These are phyloP conservation scores for Pseudogymnoascus sp. DNA, from an alignment of 2,329 filamentous ascomycete genomes.

Conservation along the genomic window DNA sequence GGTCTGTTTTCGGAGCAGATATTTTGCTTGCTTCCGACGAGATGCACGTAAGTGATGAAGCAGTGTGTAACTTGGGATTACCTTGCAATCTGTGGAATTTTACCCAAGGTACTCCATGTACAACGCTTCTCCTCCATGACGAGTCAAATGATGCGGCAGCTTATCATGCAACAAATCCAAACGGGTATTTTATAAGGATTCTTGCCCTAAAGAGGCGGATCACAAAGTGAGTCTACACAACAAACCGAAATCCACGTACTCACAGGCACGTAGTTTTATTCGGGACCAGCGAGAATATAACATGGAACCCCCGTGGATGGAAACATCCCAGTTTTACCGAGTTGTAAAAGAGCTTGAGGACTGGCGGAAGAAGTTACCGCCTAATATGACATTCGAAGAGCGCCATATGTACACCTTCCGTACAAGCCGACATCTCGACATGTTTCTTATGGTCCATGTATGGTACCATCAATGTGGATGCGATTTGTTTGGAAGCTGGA, in stretches of 20 bases:
- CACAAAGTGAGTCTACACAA: conserved; percentile 6
- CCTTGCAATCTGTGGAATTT: conserved; percentile 13
- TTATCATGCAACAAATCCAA: conserved; percentile 8
- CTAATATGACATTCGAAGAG: conserved; percentile 7
- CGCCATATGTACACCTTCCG: conserved; percentile 10
- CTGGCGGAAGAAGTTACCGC: conserved; percentile 1
- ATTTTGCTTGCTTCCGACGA: conserved; percentile 11
- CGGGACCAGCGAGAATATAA: neutral
- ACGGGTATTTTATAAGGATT: conserved; percentile 9
- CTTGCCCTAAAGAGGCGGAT: conserved; percentile 7
- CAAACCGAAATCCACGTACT: neutral
- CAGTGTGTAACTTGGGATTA: neutral
- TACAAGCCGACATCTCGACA: conserved; percentile 8
- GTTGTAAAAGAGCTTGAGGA: conserved; percentile 10
- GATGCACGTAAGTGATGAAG: conserved; percentile 6
- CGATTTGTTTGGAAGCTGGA: conserved; percentile 5
- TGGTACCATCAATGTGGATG: conserved; percentile 10
- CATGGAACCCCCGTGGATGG: neutral
- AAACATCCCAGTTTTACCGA: neutral
- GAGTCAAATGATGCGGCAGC: conserved; percentile 1
- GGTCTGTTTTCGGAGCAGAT: conserved; percentile 8
- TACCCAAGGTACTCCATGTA: conserved; percentile 9
- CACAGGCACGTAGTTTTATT: neutral
- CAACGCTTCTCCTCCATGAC: neutral
- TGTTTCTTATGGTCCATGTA: conserved; percentile 12